Evolutionary conservation across 768 basidiomycete genomes (phyloP).

Genomic region (Naematelia encephala): DNA sequence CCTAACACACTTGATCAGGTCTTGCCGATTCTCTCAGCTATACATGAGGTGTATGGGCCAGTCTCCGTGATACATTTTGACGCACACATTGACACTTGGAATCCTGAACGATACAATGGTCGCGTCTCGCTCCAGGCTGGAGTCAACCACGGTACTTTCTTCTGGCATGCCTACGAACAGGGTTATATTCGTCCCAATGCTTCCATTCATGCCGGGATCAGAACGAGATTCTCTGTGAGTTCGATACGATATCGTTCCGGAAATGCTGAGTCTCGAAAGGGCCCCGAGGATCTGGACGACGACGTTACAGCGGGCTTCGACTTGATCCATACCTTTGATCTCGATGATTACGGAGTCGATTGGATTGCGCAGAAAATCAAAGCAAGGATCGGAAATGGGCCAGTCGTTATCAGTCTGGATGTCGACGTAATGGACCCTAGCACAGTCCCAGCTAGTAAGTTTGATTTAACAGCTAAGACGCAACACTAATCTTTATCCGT

Average conservation of each 20-base stretch:
- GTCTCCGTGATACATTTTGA: slow-evolving; percentile 68
- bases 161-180: slow-evolving; percentile 72
- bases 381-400: slow-evolving; percentile 65
- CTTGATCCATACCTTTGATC: slow-evolving; percentile 73
- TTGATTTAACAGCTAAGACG: neutral
- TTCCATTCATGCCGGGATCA: slow-evolving; percentile 79
- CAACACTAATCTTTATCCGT: no score
- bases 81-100: slow-evolving; percentile 76
- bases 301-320: slow-evolving; percentile 76
- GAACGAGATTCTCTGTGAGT: slow-evolving; percentile 66
- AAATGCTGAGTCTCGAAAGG: slow-evolving; percentile 55
- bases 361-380: slow-evolving; percentile 71
- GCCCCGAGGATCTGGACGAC: slow-evolving; percentile 61
- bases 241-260: no score
- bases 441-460: slow-evolving; percentile 42
- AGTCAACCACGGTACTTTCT: slow-evolving; percentile 82
- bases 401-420: slow-evolving; percentile 62
- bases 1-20: no score
- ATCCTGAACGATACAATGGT: slow-evolving; percentile 53
- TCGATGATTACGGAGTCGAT: slow-evolving; percentile 71
- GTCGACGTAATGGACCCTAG: slow-evolving; percentile 48
- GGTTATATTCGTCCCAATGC: slow-evolving; percentile 65
- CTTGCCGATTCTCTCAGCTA: slow-evolving; percentile 76
- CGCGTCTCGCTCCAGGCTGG: slow-evolving; percentile 56
- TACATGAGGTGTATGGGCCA: slow-evolving; percentile 75